Percentiles rank a stretch among this genome's conserved stretches.
phyloP scores from a whole-genome alignment of 169 alveolate genomes.

The Amoebophrya sp. region DNA sequence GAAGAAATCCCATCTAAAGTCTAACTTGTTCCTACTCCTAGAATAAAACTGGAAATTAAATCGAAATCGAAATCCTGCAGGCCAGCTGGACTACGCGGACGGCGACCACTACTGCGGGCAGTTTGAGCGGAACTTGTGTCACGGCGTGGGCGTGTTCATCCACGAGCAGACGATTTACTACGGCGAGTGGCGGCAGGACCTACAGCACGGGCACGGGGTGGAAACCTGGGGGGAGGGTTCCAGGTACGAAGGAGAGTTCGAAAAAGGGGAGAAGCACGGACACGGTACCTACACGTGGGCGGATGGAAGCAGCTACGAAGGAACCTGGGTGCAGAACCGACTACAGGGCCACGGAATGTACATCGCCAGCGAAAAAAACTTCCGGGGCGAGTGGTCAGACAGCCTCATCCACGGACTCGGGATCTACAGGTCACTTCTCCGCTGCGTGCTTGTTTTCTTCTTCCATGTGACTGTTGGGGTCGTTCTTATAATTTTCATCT shows the following conservation, averaged over 20 bases:
- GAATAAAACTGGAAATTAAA: too few species aligned
- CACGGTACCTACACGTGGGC: not conserved
- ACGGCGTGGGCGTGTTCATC: not conserved
- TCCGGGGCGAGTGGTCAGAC: not conserved
- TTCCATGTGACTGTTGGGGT: too few species aligned
- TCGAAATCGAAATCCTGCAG: not conserved
- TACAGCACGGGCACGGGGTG: not conserved
- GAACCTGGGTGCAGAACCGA: not conserved
- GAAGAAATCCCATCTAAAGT: too few species aligned
- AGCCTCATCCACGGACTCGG: not conserved
- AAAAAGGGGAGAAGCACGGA: not conserved
- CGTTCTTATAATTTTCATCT: too few species aligned
- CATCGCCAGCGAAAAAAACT: not conserved
- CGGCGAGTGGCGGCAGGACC: not conserved
- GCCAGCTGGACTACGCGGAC: not conserved
- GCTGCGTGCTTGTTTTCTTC: too few species aligned
- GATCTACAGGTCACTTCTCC: too few species aligned
- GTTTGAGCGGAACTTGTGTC: not conserved
- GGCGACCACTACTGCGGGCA: slow-evolving; percentile 1
- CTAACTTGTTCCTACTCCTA: too few species aligned
- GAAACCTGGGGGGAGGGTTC: not conserved
- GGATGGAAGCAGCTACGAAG: not conserved
- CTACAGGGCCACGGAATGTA: not conserved
- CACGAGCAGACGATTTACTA: not conserved
- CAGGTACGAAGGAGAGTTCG: not conserved